Evolutionary conservation across 2,329 filamentous ascomycete species (phyloP), one percentile per base, ranked within the genome.

Genomic region (Colletotrichum somersetense): DNA sequence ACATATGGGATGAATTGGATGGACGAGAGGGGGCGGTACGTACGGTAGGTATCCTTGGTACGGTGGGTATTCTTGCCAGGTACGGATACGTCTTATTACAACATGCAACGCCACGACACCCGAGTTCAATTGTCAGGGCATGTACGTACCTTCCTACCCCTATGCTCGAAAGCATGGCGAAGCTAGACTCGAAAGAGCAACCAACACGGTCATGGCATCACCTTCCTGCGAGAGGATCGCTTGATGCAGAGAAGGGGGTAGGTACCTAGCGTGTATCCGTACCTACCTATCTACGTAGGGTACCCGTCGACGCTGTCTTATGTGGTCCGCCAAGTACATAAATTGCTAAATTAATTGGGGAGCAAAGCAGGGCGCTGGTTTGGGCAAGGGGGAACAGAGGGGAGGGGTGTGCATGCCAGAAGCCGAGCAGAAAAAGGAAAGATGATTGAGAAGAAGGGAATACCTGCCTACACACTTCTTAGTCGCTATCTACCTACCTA

Each of bases 311-410:
- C 12, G 16, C 40, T 38, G 59, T 40, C 46, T 23, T 38, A n/a
- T 38, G 20, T 35, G 48, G 48, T 20, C 48, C 35, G 48, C 18
- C 42, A 38, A 30, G 61, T 48, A 62, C 63, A 63, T 35, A 62
- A 63, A 63, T 35, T 53, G n/a, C 48, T 33, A 62, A 44, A 62
- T 63, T 42, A 53, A 63, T 63, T 52, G n/a, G n/a, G n/a, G 50
- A 38, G 62, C 46, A 23, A 57, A 33, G 33, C 12, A 48, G 53
- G 40, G 35, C 14, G 56, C 20, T 30, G 7, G 56, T 26, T 30
- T 16, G 23, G n/a, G 44, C 30, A 40, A 35, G 46, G 42, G 46
- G 20, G 48, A 20, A 40, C 20, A 33, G n/a, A n/a, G 40, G 12
- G 59, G 35, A 18, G 53, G 26, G 35, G 10, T 12, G 38, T 20